Evolutionary conservation across 2,329 filamentous ascomycete genomes (phyloP).

Genomic region (Spiromastix sp.): DNA sequence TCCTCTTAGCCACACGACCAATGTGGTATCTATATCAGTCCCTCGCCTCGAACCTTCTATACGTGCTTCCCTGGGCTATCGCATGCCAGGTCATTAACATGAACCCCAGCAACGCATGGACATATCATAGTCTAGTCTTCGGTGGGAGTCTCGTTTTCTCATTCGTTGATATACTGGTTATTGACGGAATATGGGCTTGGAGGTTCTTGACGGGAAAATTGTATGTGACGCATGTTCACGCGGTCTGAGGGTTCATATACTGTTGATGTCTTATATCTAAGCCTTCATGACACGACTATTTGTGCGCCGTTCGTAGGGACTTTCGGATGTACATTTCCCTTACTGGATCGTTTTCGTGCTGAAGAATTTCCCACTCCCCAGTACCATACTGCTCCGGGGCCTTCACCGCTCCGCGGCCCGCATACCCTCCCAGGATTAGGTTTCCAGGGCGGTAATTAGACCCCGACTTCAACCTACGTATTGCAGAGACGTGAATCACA

Average conservation of each 20-base stretch:
- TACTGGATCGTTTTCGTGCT: no score
- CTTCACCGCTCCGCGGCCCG: no score
- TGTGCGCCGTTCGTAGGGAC: no score
- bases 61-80: constrained; percentile 62
- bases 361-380: no score
- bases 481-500: no score
- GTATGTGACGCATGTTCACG: constrained; percentile 10
- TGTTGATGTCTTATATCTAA: no score
- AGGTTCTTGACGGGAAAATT: constrained; percentile 37
- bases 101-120: constrained; percentile 50
- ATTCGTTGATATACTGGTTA: constrained; percentile 46
- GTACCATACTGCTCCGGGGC: no score
- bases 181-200: constrained; percentile 45
- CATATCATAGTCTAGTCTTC: constrained; percentile 56
- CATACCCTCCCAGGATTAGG: no score
- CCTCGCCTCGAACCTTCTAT: constrained; percentile 55
- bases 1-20: constrained; percentile 54
- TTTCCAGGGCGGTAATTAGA: no score
- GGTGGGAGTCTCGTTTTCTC: constrained; percentile 59
- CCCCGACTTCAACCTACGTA: no score
- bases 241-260: neutral
- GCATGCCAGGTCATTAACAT: constrained; percentile 40
- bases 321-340: no score
- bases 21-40: constrained; percentile 60
- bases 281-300: no score